Evolutionary conservation across 176 grass and related monocot genomes (phyloP).

Genomic region (maize (Zea mays)): Zm-B73-REFERENCE-NAM-5.0 NC_050097.1:46489001-46489500

Average conservation of each 20-base stretch:
- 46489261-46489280: neutral
- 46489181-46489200: neutral
- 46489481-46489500: too few species aligned
- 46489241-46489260: neutral
- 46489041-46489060: neutral
- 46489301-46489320: constrained; percentile 14
- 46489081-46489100: neutral
- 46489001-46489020: constrained; percentile 79
- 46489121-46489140: constrained; percentile 24
- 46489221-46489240: neutral
- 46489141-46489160: constrained; percentile 17
- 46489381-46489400: too few species aligned
- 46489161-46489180: neutral
- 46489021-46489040: constrained; percentile 23
- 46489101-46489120: constrained; percentile 1
- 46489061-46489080: neutral
- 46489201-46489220: neutral
- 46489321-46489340: constrained; percentile 19
- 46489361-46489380: too few species aligned
- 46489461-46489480: too few species aligned
- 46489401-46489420: too few species aligned
- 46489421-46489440: too few species aligned
- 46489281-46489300: neutral
- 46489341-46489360: constrained; percentile 14
- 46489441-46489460: too few species aligned